Evolutionary conservation across 169 alveolate species (phyloP).

Genomic region (Perkinsus olseni): DNA sequence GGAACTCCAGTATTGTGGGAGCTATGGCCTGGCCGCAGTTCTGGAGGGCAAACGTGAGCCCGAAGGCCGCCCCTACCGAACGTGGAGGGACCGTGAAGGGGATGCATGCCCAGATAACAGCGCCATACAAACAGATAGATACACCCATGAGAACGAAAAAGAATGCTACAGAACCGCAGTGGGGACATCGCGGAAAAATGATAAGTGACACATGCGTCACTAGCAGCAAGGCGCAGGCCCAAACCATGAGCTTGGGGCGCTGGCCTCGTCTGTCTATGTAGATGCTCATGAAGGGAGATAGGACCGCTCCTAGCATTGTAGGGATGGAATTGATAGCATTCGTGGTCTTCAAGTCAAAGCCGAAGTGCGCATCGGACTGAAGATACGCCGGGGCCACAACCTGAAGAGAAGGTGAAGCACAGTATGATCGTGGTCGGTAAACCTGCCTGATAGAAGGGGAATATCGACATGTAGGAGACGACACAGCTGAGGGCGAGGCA

Average conservation of each 20-base stretch:
- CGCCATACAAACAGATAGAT: slow-evolving; percentile 1
- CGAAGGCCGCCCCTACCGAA: slow-evolving; percentile 68
- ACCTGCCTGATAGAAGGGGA: slow-evolving; percentile 8
- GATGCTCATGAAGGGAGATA: background rate
- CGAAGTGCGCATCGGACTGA: background rate
- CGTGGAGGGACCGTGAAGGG: slow-evolving; percentile 20
- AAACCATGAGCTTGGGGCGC: slow-evolving; percentile 6
- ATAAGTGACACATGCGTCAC: background rate
- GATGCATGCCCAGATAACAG: slow-evolving; percentile 14
- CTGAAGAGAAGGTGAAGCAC: background rate
- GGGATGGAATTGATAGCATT: slow-evolving; percentile 4
- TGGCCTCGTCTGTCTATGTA: background rate
- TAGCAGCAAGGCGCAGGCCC: background rate
- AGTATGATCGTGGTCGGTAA: background rate
- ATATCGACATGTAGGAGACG: background rate
- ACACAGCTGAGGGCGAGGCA: slow-evolving; percentile 2
- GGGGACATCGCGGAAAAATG: background rate
- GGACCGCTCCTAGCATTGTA: background rate
- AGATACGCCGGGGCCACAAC: background rate
- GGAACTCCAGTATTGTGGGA: slow-evolving; percentile 30
- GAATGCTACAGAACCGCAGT: background rate
- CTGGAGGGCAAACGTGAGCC: slow-evolving; percentile 54
- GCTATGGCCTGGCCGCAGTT: slow-evolving; percentile 56
- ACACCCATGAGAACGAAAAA: slow-evolving; percentile 1
- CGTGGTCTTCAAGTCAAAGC: background rate